Evolutionary conservation across 768 basidiomycete genomes (phyloP), one percentile per base, ranked within the genome.

Genomic region (Boletus tomentosulus): DNA sequence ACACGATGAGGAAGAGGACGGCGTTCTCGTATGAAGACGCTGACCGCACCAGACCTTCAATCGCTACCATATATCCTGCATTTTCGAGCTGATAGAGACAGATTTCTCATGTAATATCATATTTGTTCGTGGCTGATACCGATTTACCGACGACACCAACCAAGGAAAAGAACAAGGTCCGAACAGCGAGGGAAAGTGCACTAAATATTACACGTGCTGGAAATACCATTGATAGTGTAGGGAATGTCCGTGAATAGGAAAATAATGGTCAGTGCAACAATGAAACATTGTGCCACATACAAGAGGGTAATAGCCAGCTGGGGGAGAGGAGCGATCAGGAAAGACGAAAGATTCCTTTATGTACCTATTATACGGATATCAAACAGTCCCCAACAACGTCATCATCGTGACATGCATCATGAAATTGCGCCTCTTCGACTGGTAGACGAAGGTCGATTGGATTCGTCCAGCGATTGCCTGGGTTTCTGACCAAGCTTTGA

Each of bases 391-490:
- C 13, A 4, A n/a, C 4, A 47, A 31, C 37, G 22, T 24, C 35
- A 37, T 15, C 43, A 13, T 15, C 24, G 28, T n/a, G 35, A 43
- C 10, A 25, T 25, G 15, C 44, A 43, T 70, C 58, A 69, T 48
- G 71, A 65, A 37, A 64, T 31, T 10, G 50, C 55, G 25, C 71
- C 68, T 46, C 66, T 64, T 35, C 67, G 46, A n/a, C 66, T 69
- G 8, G 54, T 44, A 31, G 70, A 70, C 25, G 73, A 58, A 22
- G 58, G 34, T 49, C 58, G 62, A n/a, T 65, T 51, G 12, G 68
- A 60, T 33, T 68, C 68, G 43, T 71, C 68, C 38, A 69, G 50
- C 13, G 68, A 69, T 43, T 69, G 62, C 4, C 68, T 61, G 6
- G 60, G 54, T 59, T 57, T 64, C 22, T 60, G 69, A 12, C 55